Evolutionary conservation across 2,329 filamentous ascomycete genomes (phyloP).

Genomic region (Sporothrix curviconia): DNA sequence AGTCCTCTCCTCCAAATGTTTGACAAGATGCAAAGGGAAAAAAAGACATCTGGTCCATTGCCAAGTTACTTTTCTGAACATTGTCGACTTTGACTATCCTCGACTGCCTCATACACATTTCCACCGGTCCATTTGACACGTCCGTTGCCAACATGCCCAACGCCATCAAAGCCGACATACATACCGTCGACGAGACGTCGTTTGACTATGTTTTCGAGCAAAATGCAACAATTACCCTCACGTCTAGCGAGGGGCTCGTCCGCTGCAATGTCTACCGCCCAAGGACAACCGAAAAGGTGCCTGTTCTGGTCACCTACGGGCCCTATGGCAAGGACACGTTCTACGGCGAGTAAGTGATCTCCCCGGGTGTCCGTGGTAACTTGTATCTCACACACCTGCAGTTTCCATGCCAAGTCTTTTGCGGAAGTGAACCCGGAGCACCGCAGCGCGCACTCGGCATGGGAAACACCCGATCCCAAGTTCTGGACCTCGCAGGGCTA

Average conservation of each 20-base stretch:
- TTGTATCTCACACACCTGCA: constrained; percentile 18
- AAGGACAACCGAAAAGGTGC: constrained; percentile 31
- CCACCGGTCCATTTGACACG: neutral
- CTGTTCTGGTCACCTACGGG: constrained; percentile 64
- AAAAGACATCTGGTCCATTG: too few relatives aligned
- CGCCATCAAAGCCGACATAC: constrained; percentile 24
- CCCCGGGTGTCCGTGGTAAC: constrained; percentile 26
- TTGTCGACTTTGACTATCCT: too few relatives aligned
- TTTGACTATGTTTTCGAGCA: constrained; percentile 37
- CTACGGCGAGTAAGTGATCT: constrained; percentile 41
- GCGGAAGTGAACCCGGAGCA: constrained; percentile 48
- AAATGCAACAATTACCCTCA: constrained; percentile 30
- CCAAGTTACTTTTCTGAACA: too few relatives aligned
- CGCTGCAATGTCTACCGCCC: constrained; percentile 36
- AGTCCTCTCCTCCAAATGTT: too few relatives aligned
- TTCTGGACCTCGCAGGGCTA: constrained; percentile 52
- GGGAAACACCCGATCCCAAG: constrained; percentile 52
- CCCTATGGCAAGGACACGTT: constrained; percentile 69
- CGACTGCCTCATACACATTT: too few relatives aligned
- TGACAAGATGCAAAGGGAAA: too few relatives aligned
- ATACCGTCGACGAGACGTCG: constrained; percentile 25
- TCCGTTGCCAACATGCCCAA: constrained; percentile 24
- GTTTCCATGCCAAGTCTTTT: constrained; percentile 36
- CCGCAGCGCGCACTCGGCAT: constrained; percentile 47
- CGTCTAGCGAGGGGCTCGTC: constrained; percentile 26